phyloP scores from a whole-genome alignment of 2,329 filamentous ascomycete species.

The Fusarium bulbicola region DNA sequence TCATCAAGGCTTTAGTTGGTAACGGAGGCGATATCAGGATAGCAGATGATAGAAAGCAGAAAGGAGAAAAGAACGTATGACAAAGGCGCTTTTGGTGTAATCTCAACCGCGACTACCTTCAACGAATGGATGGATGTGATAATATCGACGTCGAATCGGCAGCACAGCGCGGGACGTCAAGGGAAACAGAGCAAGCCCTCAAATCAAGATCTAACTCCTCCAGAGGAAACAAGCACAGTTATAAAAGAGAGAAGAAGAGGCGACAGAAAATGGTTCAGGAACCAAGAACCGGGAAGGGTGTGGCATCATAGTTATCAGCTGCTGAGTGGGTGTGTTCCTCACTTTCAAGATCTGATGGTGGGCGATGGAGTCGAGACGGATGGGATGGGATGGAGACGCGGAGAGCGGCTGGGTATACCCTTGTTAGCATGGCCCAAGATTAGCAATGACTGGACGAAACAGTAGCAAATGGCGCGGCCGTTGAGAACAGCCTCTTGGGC shows the following conservation, averaged over 20 bases:
- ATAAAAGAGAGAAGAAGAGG: constrained; percentile 7
- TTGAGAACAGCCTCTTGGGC: constrained; percentile 30
- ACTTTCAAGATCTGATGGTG: constrained; percentile 37
- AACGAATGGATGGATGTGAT: neutral
- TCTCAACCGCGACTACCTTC: constrained; percentile 5
- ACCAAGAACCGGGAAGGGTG: constrained; percentile 20
- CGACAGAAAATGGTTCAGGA: constrained; percentile 5
- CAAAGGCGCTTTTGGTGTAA: constrained; percentile 24
- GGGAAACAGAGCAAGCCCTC: constrained; percentile 24
- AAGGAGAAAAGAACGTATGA: constrained; percentile 9
- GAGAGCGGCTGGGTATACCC: constrained; percentile 35
- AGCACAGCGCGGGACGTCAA: constrained; percentile 24
- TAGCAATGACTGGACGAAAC: constrained; percentile 37
- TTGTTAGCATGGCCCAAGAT: constrained; percentile 19
- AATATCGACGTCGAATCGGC: constrained; percentile 27
- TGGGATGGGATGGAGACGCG: constrained; percentile 30
- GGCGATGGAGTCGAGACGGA: constrained; percentile 17
- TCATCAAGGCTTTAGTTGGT: constrained; percentile 11
- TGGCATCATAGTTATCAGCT: constrained; percentile 29
- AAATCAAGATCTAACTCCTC: constrained; percentile 10
- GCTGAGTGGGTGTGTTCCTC: constrained; percentile 19
- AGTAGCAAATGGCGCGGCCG: constrained; percentile 34
- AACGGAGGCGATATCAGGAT: constrained; percentile 28
- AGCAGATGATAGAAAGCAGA: constrained; percentile 11
- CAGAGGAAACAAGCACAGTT: constrained; percentile 11